These are phyloP conservation scores for Rutstroemia sp. DNA, from an alignment of 2,329 filamentous ascomycete genomes.

Conservation along the genomic window DNA sequence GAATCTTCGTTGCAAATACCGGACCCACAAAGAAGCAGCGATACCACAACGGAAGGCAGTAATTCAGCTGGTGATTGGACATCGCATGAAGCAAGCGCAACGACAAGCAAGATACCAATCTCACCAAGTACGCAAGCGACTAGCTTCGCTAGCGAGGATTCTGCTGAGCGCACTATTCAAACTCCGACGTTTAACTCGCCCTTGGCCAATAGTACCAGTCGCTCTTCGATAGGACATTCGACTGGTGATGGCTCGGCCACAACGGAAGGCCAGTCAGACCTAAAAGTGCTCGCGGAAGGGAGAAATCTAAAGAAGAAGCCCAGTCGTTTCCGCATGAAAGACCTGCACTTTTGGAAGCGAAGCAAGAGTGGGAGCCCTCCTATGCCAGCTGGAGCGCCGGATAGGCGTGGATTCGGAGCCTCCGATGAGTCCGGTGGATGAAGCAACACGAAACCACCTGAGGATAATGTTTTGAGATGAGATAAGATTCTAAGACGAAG, in stretches of 20 bases:
- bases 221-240: constrained; percentile 11
- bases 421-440: constrained; percentile 4
- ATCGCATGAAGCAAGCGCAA: constrained; percentile 55
- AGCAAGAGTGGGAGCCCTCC: constrained; percentile 27
- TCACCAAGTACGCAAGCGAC: constrained; percentile 60
- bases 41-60: constrained; percentile 53
- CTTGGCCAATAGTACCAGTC: constrained; percentile 26
- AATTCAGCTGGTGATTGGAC: constrained; percentile 53
- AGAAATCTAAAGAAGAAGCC: constrained; percentile 53
- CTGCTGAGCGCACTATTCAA: constrained; percentile 11
- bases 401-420: background rate
- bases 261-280: constrained; percentile 3
- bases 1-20: constrained; percentile 9
- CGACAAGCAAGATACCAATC: constrained; percentile 55
- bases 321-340: constrained; percentile 55
- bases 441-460: background rate
- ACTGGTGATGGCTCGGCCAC: constrained; percentile 7
- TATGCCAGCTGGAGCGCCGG: constrained; percentile 10
- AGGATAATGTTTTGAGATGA: constrained; percentile 12
- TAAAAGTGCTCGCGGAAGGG: constrained; percentile 37
- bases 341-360: constrained; percentile 27
- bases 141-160: constrained; percentile 51
- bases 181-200: constrained; percentile 14
- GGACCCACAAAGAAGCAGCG: constrained; percentile 46
- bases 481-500: constrained; percentile 8